Percentiles rank a stretch among this genome's conserved stretches.
Conservation (phyloP, 768 basidiomycete species). For the Tephrocybe sp. region DNA sequence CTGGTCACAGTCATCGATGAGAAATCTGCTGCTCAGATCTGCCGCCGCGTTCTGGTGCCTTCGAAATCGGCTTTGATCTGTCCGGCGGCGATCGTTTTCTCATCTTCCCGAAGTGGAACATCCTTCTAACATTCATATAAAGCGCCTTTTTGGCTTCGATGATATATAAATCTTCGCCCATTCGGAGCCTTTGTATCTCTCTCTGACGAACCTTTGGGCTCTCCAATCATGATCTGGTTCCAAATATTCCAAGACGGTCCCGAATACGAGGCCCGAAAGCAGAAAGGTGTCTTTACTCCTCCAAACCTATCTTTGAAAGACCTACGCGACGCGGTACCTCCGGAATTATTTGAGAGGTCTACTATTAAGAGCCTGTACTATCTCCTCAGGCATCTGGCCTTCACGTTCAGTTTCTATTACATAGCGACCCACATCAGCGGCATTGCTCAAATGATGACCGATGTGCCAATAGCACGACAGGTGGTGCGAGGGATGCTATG, state of each 20-base stretch:
- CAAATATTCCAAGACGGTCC: conserved; percentile 47
- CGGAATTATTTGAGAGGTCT: conserved; percentile 43
- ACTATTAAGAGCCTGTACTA: conserved; percentile 45
- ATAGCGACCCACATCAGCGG: conserved; percentile 37
- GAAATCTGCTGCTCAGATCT: conserved; percentile 15
- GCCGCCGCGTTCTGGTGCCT: conserved; percentile 5
- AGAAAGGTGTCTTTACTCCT: conserved; percentile 36
- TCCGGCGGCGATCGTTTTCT: conserved; percentile 17
- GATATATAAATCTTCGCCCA: background rate
- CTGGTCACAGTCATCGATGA: conserved; percentile 5
- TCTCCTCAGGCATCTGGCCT: conserved; percentile 38
- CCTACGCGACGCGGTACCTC: conserved; percentile 48
- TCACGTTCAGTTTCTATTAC: conserved; percentile 39
- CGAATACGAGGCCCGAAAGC: conserved; percentile 47
- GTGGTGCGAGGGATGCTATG: conserved; percentile 33
- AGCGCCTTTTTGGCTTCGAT: conserved; percentile 4
- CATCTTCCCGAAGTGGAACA: conserved; percentile 18
- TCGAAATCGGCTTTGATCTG: conserved; percentile 17
- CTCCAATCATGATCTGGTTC: conserved; percentile 36
- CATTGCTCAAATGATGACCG: conserved; percentile 3
- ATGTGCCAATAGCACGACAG: conserved; percentile 12
- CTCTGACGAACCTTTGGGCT: background rate
- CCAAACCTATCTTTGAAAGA: conserved; percentile 43
- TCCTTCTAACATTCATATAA: conserved; percentile 13
- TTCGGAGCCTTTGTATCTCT: background rate